Base-by-base conservation (phyloP, 176 grass and related monocot genomes). In the Oryza nivara region DNA sequence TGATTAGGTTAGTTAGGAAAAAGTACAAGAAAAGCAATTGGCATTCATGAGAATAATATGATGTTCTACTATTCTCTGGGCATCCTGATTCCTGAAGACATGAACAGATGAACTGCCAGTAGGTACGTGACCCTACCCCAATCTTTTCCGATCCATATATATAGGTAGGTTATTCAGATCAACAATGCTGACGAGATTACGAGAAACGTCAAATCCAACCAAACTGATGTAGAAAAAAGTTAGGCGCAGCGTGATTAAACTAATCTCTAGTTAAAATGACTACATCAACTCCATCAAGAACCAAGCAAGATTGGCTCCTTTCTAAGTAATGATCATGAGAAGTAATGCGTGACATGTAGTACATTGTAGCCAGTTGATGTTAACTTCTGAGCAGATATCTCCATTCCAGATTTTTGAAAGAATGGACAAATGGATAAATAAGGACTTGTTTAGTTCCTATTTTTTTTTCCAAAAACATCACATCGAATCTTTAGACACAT, bases 181-280 rank as follows among this genome's bases (percentile, higher is more conserved):
- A 26, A 51, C 16, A 28, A 30, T 36, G 63, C 56, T 7, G 23
- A 34, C 47, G 10, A 34, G 72, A 74, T 7, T 13, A 34, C 47
- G 10, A 34, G 72, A 74, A 46, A 52, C 11, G 65, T 82, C 68
- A 25, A 20, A 70, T 70, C 72, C 38, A 82, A 41, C 70, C 35
- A 63, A 45, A 61, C 48, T 7, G 45, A 84, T 3, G 19, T 34
- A 36, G 65, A 17, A 76, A 76, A 70, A 41, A 36, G 49, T 68
- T 75, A 13, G 61, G 61, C 61, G 41, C 45, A 8, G 20, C 40
- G 34, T 43, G 8, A 7, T 15, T 25, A 36, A 22, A 12, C 19
- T 45, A 6, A 22, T 40, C 30, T n/a, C 26, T 63, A 0, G 74
- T 43, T 76, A 11, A 56, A 11, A 58, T 84, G 72, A 5, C 47